A percentile compares a stretch with the other conserved stretches of the same genome.
Evolutionary conservation across 768 basidiomycete genomes (phyloP).

Genomic region (Rhodotorula kratochvilovae): DNA sequence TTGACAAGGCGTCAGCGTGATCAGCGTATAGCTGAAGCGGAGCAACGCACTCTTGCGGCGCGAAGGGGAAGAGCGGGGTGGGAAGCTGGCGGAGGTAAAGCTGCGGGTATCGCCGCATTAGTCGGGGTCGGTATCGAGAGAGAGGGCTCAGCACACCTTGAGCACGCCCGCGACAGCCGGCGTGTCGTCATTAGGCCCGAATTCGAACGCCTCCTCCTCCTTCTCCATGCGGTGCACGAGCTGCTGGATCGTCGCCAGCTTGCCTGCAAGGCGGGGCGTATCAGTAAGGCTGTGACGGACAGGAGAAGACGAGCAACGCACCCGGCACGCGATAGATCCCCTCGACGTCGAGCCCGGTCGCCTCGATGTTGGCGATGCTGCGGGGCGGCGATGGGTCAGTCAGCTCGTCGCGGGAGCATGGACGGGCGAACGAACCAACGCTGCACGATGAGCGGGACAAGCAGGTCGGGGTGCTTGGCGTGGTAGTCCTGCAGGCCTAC

Average conservation of each 20-base stretch:
- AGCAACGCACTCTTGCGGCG: constrained; percentile 18
- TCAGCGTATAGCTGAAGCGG: background rate
- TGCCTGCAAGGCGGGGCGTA: background rate
- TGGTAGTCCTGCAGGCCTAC: constrained; percentile 39
- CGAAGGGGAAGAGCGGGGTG: constrained; percentile 36
- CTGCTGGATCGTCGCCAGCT: constrained; percentile 35
- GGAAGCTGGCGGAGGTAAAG: constrained; percentile 44
- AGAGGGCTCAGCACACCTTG: constrained; percentile 19
- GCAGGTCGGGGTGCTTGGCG: constrained; percentile 27
- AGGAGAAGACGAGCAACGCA: background rate
- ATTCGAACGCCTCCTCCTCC: constrained; percentile 40
- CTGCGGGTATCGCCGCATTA: too few species aligned
- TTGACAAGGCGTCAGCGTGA: background rate
- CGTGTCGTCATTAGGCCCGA: constrained; percentile 36
- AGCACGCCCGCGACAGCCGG: constrained; percentile 39
- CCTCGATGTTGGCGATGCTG: constrained; percentile 39
- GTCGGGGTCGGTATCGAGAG: too few species aligned
- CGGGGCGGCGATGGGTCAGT: fast-evolving
- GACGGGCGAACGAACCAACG: constrained; percentile 15
- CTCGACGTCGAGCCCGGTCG: constrained; percentile 35
- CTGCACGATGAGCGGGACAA: constrained; percentile 36
- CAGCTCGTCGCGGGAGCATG: too few species aligned
- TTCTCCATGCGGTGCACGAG: constrained; percentile 41
- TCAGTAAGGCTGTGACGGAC: background rate
- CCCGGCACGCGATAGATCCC: constrained; percentile 43